Conservation (phyloP, 2,329 filamentous ascomycete species). For the Beauveria scarabaeidicola region DNA sequence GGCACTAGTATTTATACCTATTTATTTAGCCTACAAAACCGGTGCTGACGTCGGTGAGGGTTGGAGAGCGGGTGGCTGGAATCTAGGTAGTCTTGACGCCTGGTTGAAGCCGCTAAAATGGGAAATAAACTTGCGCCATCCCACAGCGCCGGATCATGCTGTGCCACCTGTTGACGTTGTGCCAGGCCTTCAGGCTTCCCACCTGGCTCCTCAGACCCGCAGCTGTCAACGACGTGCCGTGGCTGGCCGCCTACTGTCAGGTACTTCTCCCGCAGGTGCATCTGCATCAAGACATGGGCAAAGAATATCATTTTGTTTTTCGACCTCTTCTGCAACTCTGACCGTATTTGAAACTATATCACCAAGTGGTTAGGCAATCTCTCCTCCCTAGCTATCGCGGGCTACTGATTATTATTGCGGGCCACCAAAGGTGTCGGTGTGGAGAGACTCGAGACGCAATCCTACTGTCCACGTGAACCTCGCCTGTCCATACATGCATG, state of each 20-base stretch:
- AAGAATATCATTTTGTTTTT: neutral
- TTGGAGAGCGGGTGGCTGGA: neutral
- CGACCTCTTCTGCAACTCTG: neutral
- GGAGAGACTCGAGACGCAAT: conserved; percentile 6
- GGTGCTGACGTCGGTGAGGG: neutral
- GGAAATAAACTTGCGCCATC: neutral
- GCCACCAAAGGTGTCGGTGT: neutral
- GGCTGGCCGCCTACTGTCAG: neutral
- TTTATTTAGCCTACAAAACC: too few species aligned
- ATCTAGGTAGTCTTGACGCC: neutral
- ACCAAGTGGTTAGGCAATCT: neutral
- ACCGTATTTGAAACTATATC: neutral
- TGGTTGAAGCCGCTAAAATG: neutral
- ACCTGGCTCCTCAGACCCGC: neutral
- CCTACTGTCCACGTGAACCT: conserved; percentile 9
- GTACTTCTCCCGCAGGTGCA: neutral
- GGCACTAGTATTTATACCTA: too few species aligned
- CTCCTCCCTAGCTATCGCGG: neutral
- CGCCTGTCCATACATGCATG: neutral
- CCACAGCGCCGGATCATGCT: neutral
- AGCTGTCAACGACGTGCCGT: neutral
- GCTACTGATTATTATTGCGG: neutral
- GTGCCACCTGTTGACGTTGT: neutral
- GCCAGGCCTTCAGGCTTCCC: too few species aligned
- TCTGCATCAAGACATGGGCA: neutral